phyloP scores from a whole-genome alignment of 805 yeast genomes.

The Ogataea parapolymorpha region DNA sequence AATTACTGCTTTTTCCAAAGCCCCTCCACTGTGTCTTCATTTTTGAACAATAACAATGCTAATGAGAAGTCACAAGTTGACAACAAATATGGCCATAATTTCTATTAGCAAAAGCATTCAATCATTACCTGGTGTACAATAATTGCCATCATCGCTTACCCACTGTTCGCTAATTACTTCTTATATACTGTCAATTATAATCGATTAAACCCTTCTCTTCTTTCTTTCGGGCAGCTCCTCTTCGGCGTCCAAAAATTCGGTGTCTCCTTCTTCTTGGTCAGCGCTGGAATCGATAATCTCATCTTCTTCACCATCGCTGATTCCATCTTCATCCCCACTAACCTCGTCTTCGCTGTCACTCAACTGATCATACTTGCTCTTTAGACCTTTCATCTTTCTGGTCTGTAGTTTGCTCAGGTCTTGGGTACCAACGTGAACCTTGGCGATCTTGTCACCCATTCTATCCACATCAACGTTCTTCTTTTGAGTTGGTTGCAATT shows the following conservation, averaged over 20 bases:
- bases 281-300: constrained; percentile 1
- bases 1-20: constrained; percentile 58
- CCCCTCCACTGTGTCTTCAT: constrained; percentile 33
- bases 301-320: constrained; percentile 34
- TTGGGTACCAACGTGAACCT: constrained; percentile 94
- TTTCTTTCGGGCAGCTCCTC: constrained; percentile 24
- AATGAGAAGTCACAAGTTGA: constrained; percentile 13
- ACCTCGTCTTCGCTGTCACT: constrained; percentile 52
- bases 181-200: neutral
- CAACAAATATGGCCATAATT: constrained; percentile 22
- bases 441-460: constrained; percentile 96
- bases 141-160: constrained; percentile 3
- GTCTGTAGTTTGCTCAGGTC: constrained; percentile 89
- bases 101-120: constrained; percentile 15
- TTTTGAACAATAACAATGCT: constrained; percentile 21
- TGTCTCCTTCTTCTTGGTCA: constrained; percentile 18
- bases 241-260: constrained; percentile 27
- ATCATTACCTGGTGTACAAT: constrained; percentile 1
- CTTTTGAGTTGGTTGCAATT: constrained; percentile 73
- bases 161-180: constrained; percentile 11
- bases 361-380: constrained; percentile 76
- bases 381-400: constrained; percentile 97
- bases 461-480: constrained; percentile 85
- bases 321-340: constrained; percentile 34
- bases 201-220: constrained; percentile 24